phyloP scores from a whole-genome alignment of 176 grass and related monocot species.

The Triticum dicoccoides region DNA sequence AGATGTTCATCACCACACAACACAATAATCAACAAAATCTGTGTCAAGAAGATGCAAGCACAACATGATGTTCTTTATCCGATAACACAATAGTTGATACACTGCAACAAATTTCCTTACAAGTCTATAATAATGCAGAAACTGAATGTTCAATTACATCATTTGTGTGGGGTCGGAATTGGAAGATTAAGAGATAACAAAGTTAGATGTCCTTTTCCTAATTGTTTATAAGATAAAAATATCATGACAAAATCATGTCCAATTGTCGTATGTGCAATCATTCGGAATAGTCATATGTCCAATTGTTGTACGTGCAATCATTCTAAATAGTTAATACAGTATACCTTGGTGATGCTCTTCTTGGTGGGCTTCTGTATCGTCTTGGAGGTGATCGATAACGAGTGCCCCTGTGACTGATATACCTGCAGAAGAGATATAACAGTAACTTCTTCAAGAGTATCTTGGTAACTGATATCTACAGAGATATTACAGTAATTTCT shows the following conservation, averaged over 20 bases:
- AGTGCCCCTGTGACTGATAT: constrained; percentile 53
- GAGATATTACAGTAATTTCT: not conserved
- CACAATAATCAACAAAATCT: not conserved
- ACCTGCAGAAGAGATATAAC: constrained; percentile 19
- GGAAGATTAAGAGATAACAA: not conserved
- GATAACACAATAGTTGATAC: constrained; percentile 1
- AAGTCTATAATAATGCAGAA: too few species aligned
- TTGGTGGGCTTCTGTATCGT: constrained; percentile 81
- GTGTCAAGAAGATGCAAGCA: not conserved
- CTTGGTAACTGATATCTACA: constrained; percentile 61
- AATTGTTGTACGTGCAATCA: not conserved
- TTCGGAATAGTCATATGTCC: not conserved
- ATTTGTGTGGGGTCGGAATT: not conserved
- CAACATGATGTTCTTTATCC: not conserved
- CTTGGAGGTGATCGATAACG: constrained; percentile 81
- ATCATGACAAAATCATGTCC: not conserved
- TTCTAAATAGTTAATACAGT: not conserved
- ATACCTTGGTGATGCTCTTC: constrained; percentile 77
- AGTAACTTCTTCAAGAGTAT: constrained; percentile 10
- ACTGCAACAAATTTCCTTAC: not conserved
- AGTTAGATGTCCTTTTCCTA: not conserved
- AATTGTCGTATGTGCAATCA: not conserved
- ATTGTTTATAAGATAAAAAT: not conserved
- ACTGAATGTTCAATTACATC: not conserved
- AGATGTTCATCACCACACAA: not conserved